Conservation (phyloP, 208 protist genomes). For the Trypanosoma vivax region DNA sequence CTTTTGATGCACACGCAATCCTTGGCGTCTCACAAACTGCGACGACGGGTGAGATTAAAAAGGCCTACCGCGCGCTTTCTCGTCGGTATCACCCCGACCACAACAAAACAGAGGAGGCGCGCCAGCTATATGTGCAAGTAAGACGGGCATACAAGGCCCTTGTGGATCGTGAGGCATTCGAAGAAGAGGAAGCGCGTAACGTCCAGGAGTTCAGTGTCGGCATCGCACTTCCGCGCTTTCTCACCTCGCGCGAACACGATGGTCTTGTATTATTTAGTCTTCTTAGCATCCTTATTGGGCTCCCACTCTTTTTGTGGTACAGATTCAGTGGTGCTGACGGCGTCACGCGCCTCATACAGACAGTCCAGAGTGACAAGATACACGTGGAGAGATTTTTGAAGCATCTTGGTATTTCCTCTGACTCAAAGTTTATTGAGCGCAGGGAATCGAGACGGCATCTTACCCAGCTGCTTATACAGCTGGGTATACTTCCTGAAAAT, state of each 20-base stretch:
- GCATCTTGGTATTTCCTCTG: conserved; percentile 74
- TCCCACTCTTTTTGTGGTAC: conserved; percentile 74
- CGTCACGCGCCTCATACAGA: conserved; percentile 54
- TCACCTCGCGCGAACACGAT: conserved; percentile 84
- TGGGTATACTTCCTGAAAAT: conserved; percentile 60
- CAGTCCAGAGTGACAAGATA: conserved; percentile 76
- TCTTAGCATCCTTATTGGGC: conserved; percentile 61
- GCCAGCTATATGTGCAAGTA: conserved; percentile 81
- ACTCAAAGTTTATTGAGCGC: conserved; percentile 64
- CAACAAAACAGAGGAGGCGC: conserved; percentile 84
- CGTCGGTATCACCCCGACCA: conserved; percentile 87
- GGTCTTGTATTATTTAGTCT: conserved; percentile 83
- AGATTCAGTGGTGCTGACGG: conserved; percentile 70
- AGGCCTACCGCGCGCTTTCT: conserved; percentile 75
- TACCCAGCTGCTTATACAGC: conserved; percentile 31
- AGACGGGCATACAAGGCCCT: conserved; percentile 90
- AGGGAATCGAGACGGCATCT: conserved; percentile 48
- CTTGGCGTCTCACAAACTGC: conserved; percentile 51
- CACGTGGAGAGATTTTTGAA: conserved; percentile 68
- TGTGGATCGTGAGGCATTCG: conserved; percentile 86
- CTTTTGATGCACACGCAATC: conserved; percentile 83
- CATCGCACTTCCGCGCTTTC: conserved; percentile 79
- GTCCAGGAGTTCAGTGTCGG: conserved; percentile 74
- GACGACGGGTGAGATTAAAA: conserved; percentile 79
- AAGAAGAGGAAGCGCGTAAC: conserved; percentile 79